Percentiles rank a stretch among this genome's conserved stretches.
Conservation (phyloP, 2,329 filamentous ascomycete species). For the Chaetomium strumarium region DNA sequence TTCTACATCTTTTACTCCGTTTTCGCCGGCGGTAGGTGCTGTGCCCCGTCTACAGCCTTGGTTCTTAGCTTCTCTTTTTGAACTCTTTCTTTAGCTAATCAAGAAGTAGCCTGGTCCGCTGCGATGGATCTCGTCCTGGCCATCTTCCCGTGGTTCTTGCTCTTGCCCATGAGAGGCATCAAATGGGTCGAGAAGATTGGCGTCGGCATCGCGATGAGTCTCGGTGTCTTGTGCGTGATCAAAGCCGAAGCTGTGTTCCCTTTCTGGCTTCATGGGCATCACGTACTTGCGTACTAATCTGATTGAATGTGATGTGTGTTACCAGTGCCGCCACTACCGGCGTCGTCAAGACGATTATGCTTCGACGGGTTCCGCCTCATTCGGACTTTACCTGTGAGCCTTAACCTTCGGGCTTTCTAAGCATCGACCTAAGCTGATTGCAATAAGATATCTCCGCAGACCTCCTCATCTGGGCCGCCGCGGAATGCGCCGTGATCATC, state of each 20-base stretch:
- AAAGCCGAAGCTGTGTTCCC: neutral
- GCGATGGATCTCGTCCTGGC: neutral
- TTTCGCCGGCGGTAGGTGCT: neutral
- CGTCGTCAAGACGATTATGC: neutral
- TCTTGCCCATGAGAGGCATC: neutral
- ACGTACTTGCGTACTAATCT: no score
- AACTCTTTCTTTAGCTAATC: neutral
- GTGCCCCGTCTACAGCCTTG: no score
- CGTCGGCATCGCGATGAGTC: neutral
- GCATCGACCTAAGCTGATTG: neutral
- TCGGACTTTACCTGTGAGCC: neutral
- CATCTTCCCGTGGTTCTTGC: neutral
- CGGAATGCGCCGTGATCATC: neutral
- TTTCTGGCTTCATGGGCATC: neutral
- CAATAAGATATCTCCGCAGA: neutral
- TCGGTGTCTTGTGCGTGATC: neutral
- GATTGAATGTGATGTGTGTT: neutral
- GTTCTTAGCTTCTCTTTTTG: no score
- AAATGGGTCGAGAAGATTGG: neutral
- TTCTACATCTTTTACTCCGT: neutral
- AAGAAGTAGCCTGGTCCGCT: neutral
- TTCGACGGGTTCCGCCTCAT: neutral
- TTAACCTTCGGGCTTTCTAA: neutral
- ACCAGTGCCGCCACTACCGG: neutral
- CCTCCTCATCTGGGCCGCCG: neutral